These are phyloP conservation scores for Aspergillus hancockii DNA, from an alignment of 495 filamentous ascomycete species.

Conservation along the genomic window DNA sequence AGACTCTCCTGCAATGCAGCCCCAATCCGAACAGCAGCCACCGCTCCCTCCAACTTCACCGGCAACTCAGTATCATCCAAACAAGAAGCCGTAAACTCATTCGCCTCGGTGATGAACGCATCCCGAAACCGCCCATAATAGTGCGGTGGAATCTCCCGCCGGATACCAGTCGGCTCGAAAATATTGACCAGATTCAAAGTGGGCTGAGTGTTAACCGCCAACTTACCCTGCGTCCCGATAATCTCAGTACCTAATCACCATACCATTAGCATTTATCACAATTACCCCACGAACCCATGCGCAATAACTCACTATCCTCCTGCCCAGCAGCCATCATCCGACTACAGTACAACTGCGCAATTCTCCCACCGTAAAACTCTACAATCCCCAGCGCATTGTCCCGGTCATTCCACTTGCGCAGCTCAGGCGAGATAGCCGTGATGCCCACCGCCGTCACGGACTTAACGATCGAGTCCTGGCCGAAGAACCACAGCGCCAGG, in stretches of 20 bases:
- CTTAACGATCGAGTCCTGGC: slow-evolving; percentile 40
- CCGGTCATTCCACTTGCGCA: slow-evolving; percentile 51
- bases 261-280: too few species aligned
- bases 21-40: slow-evolving; percentile 53
- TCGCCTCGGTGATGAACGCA: slow-evolving; percentile 59
- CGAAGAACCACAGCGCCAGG: slow-evolving; percentile 59
- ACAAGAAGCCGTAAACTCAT: slow-evolving; percentile 54
- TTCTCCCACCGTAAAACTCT: slow-evolving; percentile 57
- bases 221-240: slow-evolving; percentile 56
- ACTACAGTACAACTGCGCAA: slow-evolving; percentile 57
- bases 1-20: slow-evolving; percentile 53
- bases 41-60: slow-evolving; percentile 46
- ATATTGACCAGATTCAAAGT: slow-evolving; percentile 49
- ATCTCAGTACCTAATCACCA: slow-evolving; percentile 45
- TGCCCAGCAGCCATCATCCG: slow-evolving; percentile 65
- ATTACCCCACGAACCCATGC: too few species aligned
- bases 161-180: slow-evolving; percentile 44
- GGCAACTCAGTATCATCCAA: slow-evolving; percentile 52
- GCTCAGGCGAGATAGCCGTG: slow-evolving; percentile 53
- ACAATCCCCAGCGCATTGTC: slow-evolving; percentile 61
- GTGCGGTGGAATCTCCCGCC: slow-evolving; percentile 52
- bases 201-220: slow-evolving; percentile 55
- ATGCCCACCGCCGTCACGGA: slow-evolving; percentile 50
- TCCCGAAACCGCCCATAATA: slow-evolving; percentile 54
- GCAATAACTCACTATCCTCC: slow-evolving; percentile 51